phyloP scores from a whole-genome alignment of 768 basidiomycete genomes.

The Fomitopsis pulvina region DNA sequence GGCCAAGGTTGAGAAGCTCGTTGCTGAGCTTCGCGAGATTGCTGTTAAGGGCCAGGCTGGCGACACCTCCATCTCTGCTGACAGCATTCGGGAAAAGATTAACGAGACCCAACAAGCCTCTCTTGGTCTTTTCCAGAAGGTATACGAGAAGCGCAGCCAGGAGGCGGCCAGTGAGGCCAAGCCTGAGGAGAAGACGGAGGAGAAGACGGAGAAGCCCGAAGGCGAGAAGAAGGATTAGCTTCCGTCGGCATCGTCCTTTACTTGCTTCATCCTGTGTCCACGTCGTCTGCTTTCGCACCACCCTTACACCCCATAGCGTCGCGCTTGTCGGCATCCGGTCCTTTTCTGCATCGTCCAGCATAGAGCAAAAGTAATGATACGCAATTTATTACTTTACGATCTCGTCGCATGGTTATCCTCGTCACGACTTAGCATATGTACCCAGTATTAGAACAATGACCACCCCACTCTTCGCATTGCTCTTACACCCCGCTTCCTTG shows the following conservation, averaged over 20 bases:
- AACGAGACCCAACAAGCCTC: constrained; percentile 92
- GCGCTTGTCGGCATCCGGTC: not conserved
- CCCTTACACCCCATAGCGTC: not conserved
- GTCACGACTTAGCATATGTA: constrained; percentile 1
- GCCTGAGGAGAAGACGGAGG: constrained; percentile 27
- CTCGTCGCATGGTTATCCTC: not conserved
- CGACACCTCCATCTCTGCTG: constrained; percentile 75
- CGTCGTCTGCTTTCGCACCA: not conserved
- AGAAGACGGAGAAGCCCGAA: constrained; percentile 29
- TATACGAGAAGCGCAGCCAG: constrained; percentile 87
- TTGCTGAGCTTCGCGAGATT: constrained; percentile 83
- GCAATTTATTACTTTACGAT: constrained; percentile 3
- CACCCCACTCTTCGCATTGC: constrained; percentile 5
- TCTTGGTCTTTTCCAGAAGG: constrained; percentile 96
- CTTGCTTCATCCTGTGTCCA: not conserved
- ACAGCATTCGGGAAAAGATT: constrained; percentile 87
- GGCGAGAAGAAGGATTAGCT: constrained; percentile 79
- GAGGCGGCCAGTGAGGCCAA: constrained; percentile 46
- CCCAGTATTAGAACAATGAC: constrained; percentile 4
- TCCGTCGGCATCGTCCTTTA: constrained; percentile 13
- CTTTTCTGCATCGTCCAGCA: not conserved
- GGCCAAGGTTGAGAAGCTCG: constrained; percentile 87
- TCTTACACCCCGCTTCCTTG: not conserved
- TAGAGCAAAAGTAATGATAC: constrained; percentile 6
- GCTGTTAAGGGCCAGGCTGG: constrained; percentile 85